Conservation (phyloP, 2,329 filamentous ascomycete genomes). For the Neofusicoccum laricinum region DNA sequence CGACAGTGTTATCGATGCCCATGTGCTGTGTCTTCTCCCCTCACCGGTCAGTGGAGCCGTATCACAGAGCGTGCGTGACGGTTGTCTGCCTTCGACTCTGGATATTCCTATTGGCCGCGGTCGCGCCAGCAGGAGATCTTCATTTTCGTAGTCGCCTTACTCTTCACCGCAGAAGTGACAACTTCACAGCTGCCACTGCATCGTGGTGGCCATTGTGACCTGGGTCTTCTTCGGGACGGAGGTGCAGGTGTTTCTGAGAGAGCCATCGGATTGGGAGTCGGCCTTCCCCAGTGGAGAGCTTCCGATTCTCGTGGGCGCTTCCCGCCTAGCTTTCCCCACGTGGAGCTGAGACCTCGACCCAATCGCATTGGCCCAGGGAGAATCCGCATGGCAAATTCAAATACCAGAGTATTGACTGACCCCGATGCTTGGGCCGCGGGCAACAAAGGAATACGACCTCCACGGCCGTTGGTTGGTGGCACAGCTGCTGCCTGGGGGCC, state of each 20-base stretch:
- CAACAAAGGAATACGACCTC: neutral
- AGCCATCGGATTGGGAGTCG: neutral
- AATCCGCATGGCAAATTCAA: neutral
- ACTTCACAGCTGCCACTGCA: neutral
- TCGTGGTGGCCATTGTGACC: neutral
- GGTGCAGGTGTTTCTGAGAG: neutral
- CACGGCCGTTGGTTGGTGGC: neutral
- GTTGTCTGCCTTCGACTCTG: neutral
- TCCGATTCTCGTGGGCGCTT: neutral
- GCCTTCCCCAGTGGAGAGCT: neutral
- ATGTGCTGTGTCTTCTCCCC: neutral
- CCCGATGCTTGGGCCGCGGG: neutral
- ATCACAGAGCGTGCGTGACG: conserved; percentile 8
- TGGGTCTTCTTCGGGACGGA: neutral
- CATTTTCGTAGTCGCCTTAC: conserved; percentile 3
- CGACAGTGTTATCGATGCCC: neutral
- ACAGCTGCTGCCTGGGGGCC: neutral
- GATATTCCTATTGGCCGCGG: neutral
- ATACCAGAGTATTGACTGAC: neutral
- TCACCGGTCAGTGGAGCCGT: conserved; percentile 1
- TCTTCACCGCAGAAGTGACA: neutral
- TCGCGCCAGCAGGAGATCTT: conserved; percentile 11
- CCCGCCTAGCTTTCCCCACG: neutral
- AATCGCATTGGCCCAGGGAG: neutral
- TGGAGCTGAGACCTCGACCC: neutral